Percentiles rank a stretch among this genome's conserved stretches.
These are phyloP conservation scores for Cicer yamashitae DNA, from an alignment of 306 rosid species.

Conservation along the genomic window DNA sequence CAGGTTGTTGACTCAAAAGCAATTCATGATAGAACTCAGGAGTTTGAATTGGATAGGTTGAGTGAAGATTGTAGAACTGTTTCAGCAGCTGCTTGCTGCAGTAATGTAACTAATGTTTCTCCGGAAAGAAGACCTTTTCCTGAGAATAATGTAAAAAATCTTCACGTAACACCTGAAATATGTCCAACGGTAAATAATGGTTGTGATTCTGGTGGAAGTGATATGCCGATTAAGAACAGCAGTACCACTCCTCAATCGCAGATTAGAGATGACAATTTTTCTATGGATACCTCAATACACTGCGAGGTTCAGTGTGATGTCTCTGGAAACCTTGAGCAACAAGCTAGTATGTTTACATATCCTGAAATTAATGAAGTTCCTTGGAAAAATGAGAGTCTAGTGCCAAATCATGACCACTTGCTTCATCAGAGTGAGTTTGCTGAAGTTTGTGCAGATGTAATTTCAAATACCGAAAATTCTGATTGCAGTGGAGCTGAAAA, in stretches of 20 bases:
- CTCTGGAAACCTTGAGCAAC: conserved; percentile 42
- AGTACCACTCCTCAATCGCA: conserved; percentile 34
- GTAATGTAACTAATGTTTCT: conserved; percentile 28
- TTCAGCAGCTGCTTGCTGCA: conserved; percentile 34
- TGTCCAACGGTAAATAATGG: conserved; percentile 30
- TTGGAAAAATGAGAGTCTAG: conserved; percentile 37
- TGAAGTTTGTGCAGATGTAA: conserved; percentile 35
- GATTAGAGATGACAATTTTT: conserved; percentile 35
- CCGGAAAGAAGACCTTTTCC: conserved; percentile 32
- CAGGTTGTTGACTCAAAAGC: conserved; percentile 43
- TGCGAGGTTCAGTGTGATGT: conserved; percentile 35
- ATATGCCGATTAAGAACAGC: conserved; percentile 23
- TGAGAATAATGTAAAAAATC: conserved; percentile 37
- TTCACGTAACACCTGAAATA: conserved; percentile 27
- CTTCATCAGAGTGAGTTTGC: conserved; percentile 34
- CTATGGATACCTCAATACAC: conserved; percentile 39
- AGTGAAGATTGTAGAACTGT: conserved; percentile 33
- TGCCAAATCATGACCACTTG: conserved; percentile 27
- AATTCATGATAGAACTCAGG: conserved; percentile 22
- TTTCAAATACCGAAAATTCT: conserved; percentile 13
- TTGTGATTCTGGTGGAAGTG: conserved; percentile 35
- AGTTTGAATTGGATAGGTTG: conserved; percentile 20
- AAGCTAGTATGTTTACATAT: conserved; percentile 18
- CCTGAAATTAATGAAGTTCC: conserved; percentile 37
- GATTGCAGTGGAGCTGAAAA: conserved; percentile 25